Percentiles rank a stretch among this genome's conserved stretches.
phyloP scores from a whole-genome alignment of 2,329 filamentous ascomycete genomes.

The Epichloe uncinata region DNA sequence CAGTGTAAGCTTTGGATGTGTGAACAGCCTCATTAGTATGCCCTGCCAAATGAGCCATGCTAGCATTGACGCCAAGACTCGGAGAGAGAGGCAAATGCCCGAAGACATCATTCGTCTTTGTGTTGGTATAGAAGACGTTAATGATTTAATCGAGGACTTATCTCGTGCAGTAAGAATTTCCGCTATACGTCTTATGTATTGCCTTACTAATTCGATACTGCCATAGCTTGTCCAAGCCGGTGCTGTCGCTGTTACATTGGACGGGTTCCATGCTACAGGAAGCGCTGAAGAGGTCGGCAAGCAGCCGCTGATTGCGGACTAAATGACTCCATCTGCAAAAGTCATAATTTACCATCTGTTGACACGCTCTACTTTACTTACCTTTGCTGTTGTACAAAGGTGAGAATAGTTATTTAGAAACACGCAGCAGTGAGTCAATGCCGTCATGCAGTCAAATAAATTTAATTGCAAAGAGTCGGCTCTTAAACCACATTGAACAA shows the following conservation, averaged over 20 bases:
- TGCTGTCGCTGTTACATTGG: constrained; percentile 73
- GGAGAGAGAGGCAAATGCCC: constrained; percentile 78
- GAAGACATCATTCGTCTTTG: constrained; percentile 94
- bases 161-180: constrained; percentile 63
- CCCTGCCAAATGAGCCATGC: constrained; percentile 99
- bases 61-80: constrained; percentile 90
- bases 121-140: constrained; percentile 87
- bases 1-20: constrained; percentile 93
- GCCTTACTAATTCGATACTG: neutral
- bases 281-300: constrained; percentile 20
- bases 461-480: neutral
- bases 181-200: neutral
- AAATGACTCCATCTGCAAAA: neutral
- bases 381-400: no score
- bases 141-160: constrained; percentile 87
- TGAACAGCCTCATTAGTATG: constrained; percentile 98
- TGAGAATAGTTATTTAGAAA: neutral
- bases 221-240: constrained; percentile 78
- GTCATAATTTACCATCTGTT: neutral
- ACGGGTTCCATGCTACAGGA: constrained; percentile 60
- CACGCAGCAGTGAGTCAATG: neutral
- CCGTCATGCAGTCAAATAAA: neutral
- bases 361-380: no score
- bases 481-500: neutral
- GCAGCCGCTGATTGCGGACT: neutral